Evolutionary conservation across 2,329 filamentous ascomycete genomes (phyloP), one percentile per base, ranked within the genome.

Genomic region (Pseudogymnoascus sp.): DNA sequence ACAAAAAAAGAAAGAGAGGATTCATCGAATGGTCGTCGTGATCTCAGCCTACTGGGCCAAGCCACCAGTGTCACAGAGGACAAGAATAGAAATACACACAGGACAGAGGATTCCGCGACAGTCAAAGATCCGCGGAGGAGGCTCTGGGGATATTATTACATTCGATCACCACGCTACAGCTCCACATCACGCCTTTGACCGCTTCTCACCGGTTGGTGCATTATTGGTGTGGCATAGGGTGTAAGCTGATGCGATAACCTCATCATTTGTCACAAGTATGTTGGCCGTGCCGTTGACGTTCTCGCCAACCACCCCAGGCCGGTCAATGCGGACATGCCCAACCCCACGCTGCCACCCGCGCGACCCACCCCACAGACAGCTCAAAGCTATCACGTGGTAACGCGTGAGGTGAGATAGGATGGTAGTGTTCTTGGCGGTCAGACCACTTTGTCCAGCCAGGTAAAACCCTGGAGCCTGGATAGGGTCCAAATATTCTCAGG

Each of bases 281-380:
- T 57, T 57, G 47, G 47, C 47, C 47, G 47, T 57, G 47, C 47
- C 47, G 26, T 33, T 31, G 47, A 57, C 33, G 17, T 57, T 57
- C 28, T 31, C 47, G 8, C 47, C 26, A 33, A 28, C 15, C 7
- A 53, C 23, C 26, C 47, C 47, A 57, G n/a, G 5, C n/a, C 10
- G 47, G 47, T n/a, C 26, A 57, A 57, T 57, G 47, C 26, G 47
- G 47, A 57, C 2, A 8, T 57, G 26, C 47, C 47, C 47, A 57
- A 57, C 47, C 47, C 47, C 47, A 33, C 47, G 26, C 47, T 57
- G n/a, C 10, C 47, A 57, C 11, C n/a, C n/a, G n/a, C 23, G 47
- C n/a, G 8, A 19, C 26, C 26, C 10, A 57, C n/a, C n/a, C 47
- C 15, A 31, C 47, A 19, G 28, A 57, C 47, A 19, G 26, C 26